phyloP scores from a whole-genome alignment of 2,329 filamentous ascomycete species.

The Davidsoniella eucalypti region DNA sequence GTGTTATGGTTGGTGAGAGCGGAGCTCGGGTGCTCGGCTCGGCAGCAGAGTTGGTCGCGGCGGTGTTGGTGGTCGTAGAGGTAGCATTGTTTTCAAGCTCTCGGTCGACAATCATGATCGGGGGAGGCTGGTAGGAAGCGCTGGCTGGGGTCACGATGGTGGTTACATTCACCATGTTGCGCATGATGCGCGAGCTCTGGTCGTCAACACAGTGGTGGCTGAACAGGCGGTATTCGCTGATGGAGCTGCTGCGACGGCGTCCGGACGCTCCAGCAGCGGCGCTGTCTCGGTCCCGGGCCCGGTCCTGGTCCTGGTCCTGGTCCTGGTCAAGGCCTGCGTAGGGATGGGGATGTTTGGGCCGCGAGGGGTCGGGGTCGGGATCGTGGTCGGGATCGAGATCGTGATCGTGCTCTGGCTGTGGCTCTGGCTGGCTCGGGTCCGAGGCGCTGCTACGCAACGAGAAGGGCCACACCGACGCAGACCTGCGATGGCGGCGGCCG shows the following conservation, averaged over 20 bases:
- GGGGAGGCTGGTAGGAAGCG: neutral
- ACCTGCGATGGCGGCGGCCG: too few species aligned
- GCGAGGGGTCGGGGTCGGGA: neutral
- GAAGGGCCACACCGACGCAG: too few species aligned
- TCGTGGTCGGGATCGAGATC: neutral
- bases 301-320: neutral
- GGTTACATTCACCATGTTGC: conserved; percentile 4
- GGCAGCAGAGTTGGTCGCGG: neutral
- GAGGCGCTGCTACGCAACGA: too few species aligned
- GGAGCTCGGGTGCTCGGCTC: neutral
- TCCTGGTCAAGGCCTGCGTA: neutral
- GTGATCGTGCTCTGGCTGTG: too few species aligned
- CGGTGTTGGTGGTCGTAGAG: neutral
- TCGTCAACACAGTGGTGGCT: neutral
- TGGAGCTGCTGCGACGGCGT: neutral
- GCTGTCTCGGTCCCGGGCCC: neutral
- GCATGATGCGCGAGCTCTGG: neutral
- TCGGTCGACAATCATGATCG: conserved; percentile 4
- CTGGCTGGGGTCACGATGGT: neutral
- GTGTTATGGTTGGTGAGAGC: conserved; percentile 9
- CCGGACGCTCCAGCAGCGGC: neutral
- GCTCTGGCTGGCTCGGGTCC: too few species aligned
- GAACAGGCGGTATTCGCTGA: neutral
- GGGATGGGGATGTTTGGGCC: too few species aligned
- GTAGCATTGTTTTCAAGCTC: neutral